Percentiles rank a stretch among this genome's conserved stretches.
Conservation (phyloP, 2,329 filamentous ascomycete genomes). For the Bipolaris sorokiniana region DNA sequence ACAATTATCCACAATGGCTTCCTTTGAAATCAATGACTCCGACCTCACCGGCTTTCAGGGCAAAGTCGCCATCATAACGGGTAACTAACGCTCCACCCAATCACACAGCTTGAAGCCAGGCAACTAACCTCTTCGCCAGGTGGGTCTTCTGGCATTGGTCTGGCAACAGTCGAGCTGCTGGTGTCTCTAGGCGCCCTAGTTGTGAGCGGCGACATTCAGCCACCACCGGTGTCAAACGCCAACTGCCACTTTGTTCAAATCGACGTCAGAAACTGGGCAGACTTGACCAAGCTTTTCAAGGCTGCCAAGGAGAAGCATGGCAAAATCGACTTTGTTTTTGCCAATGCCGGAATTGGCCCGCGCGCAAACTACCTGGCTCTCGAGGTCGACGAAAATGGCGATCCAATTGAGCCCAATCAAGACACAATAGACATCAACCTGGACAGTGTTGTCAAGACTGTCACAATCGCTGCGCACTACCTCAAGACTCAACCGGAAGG, state of each 20-base stretch:
- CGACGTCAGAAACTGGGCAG: slow-evolving; percentile 59
- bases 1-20: slow-evolving; percentile 20
- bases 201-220: slow-evolving; percentile 60
- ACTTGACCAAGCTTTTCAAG: slow-evolving; percentile 60
- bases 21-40: slow-evolving; percentile 29
- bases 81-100: slow-evolving; percentile 11
- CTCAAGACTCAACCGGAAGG: slow-evolving; percentile 56
- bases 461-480: slow-evolving; percentile 57
- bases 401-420: slow-evolving; percentile 55
- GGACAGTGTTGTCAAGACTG: slow-evolving; percentile 58
- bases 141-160: slow-evolving; percentile 65
- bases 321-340: slow-evolving; percentile 57
- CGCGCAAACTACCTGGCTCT: slow-evolving; percentile 56
- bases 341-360: slow-evolving; percentile 63
- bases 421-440: slow-evolving; percentile 59
- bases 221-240: slow-evolving; percentile 31
- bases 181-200: slow-evolving; percentile 61
- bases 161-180: slow-evolving; percentile 60
- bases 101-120: not conserved
- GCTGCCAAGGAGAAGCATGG: slow-evolving; percentile 52
- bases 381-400: slow-evolving; percentile 58
- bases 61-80: slow-evolving; percentile 31
- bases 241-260: slow-evolving; percentile 35
- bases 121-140: slow-evolving; percentile 43
- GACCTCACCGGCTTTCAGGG: slow-evolving; percentile 27